Conservation (phyloP, 1,284 basidiomycete genomes). For the Ceratorhiza oryzae-sativae region DNA sequence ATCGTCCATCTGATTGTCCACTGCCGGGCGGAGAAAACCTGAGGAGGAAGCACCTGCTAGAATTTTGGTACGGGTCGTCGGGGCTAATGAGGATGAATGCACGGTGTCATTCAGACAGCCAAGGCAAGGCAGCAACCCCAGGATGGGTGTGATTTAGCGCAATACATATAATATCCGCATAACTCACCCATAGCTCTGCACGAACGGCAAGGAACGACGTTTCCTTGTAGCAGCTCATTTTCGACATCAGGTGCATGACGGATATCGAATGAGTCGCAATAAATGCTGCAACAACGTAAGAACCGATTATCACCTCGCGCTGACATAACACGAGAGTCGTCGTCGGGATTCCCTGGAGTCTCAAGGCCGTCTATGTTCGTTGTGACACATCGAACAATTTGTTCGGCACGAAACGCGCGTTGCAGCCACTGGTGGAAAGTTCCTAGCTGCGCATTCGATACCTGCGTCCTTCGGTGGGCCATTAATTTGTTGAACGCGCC, state of each 20-base stretch:
- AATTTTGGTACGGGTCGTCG: no score
- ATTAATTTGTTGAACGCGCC: constrained; percentile 18
- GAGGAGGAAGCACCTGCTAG: no score
- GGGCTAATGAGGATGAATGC: no score
- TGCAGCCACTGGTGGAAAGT: not conserved
- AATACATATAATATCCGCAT: not conserved
- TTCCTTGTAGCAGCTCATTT: not conserved
- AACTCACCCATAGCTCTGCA: not conserved
- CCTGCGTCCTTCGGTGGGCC: not conserved
- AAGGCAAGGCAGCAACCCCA: no score
- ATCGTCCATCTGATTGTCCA: no score
- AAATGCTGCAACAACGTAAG: not conserved
- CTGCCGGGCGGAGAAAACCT: no score
- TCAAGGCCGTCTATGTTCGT: not conserved
- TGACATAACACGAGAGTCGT: not conserved
- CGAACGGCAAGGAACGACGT: not conserved
- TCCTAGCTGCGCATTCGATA: not conserved
- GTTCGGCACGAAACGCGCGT: not conserved
- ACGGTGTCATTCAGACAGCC: no score
- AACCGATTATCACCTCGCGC: not conserved
- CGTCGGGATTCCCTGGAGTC: not conserved
- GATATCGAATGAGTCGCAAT: not conserved
- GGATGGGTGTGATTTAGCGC: no score
- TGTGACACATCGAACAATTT: not conserved
- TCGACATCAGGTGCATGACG: not conserved